Base-by-base conservation (phyloP, 768 basidiomycete genomes). In the Brasilioporus rufonigricans region DNA sequence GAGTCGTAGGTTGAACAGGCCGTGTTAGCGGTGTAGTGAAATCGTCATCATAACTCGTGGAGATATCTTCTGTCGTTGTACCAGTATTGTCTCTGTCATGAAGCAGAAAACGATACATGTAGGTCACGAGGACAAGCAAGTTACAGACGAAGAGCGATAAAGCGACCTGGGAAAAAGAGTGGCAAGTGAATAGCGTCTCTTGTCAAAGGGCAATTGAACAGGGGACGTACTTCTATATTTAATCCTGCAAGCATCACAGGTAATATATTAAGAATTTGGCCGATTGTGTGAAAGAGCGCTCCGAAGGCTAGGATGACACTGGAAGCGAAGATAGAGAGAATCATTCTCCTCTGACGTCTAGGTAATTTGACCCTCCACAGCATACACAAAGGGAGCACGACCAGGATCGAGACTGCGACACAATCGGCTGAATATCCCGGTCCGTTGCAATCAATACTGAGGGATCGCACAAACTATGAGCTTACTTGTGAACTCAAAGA, bases 291-390 rank as follows among this genome's bases (percentile, higher is more conserved):
- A 35, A 62, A 60, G 11, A 66, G 50, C 8, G 62, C 49, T 21
- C 39, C 60, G 5, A 64, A 21, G 9, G 60, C 56, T 1, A 66
- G 35, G 19, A 60, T 13, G 27, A 62, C 31, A 23, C 65, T 57
- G 12, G 63, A 66, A 31, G 62, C 52, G 18, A 66, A 60, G 21
- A 58, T 47, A n/a, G 27, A 53, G 32, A 66, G 59, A 26, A 66
- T 65, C 65, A 65, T 66, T 36, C 65, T 53, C n/a, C 50, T 54
- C 40, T 66, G 60, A 23, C 58, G 41, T 39, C 4, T 51, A 2
- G 65, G 65, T 14, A 64, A 43, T 33, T 59, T 64, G 21, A 66
- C 47, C 44, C 43, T 57, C 62, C 65, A 64, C 2, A 66, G 54
- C 53, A 66, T 56, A 5, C 53, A 45, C 4, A 66, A 29, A 27